Conservation (phyloP, 2,329 filamentous ascomycete species). For the Lachnum nothofagi region DNA sequence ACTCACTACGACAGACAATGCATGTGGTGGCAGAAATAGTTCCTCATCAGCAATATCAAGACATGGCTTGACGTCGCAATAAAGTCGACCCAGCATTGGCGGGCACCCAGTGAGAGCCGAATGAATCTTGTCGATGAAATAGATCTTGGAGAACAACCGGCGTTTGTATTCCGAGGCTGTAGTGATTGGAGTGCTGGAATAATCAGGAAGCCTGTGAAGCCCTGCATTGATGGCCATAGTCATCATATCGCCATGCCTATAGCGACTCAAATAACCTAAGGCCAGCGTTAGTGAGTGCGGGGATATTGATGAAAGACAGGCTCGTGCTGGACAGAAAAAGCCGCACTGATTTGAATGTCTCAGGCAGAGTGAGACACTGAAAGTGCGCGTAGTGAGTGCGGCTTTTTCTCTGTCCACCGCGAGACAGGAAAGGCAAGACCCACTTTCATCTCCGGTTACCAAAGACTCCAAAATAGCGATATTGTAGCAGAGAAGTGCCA, state of each 20-base stretch:
- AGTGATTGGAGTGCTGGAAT: conserved; percentile 19
- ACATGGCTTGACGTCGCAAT: conserved; percentile 23
- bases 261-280: conserved; percentile 20
- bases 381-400: too few species aligned
- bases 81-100: conserved; percentile 23
- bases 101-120: conserved; percentile 27
- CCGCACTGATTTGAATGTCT: too few species aligned
- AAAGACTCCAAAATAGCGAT: conserved; percentile 20
- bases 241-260: conserved; percentile 25
- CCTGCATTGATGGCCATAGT: conserved; percentile 24
- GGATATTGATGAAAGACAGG: too few species aligned
- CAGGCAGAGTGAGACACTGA: too few species aligned
- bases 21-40: conserved; percentile 19
- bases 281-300: background rate
- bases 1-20: conserved; percentile 12
- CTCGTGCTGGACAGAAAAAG: too few species aligned
- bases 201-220: conserved; percentile 27
- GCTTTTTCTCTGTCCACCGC: too few species aligned
- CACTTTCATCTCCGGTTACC: conserved; percentile 29
- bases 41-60: conserved; percentile 26
- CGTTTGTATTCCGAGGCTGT: conserved; percentile 28
- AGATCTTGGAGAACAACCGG: conserved; percentile 24
- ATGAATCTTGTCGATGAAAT: conserved; percentile 25
- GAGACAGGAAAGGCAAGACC: too few species aligned
- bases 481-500: conserved; percentile 17